Percentiles rank a stretch among this genome's conserved stretches.
Evolutionary conservation across 2,329 filamentous ascomycete genomes (phyloP).

Genomic region (Colletotrichum ledebouriae): DNA sequence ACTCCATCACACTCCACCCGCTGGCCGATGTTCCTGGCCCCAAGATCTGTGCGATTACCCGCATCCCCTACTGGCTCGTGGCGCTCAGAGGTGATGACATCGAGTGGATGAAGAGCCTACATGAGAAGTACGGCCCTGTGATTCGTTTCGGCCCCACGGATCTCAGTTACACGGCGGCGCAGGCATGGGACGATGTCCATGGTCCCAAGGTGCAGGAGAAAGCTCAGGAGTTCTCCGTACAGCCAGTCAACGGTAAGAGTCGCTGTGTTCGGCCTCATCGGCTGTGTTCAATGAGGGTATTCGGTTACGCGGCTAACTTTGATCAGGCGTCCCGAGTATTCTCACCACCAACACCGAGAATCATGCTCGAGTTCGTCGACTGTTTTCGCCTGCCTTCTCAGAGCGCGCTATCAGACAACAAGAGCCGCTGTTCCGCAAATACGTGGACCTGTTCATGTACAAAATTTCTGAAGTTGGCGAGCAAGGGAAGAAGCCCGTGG

Average conservation of each 20-base stretch:
- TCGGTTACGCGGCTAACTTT: background rate
- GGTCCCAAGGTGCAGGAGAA: constrained; percentile 40
- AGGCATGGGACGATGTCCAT: constrained; percentile 45
- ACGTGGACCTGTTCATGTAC: constrained; percentile 54
- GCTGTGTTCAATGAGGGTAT: fast-evolving
- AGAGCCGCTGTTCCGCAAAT: constrained; percentile 50
- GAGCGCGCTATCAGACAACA: constrained; percentile 44
- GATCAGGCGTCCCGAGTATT: constrained; percentile 40
- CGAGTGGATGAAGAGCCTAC: constrained; percentile 44
- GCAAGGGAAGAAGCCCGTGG: constrained; percentile 36
- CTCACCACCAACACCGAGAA: constrained; percentile 43
- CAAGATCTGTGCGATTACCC: constrained; percentile 42
- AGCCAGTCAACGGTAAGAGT: constrained; percentile 42
- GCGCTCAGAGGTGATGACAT: constrained; percentile 43
- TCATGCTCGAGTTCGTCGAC: constrained; percentile 42
- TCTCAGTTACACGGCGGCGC: constrained; percentile 43
- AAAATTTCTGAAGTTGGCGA: constrained; percentile 51
- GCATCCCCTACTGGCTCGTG: constrained; percentile 46
- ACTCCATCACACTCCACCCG: constrained; percentile 46
- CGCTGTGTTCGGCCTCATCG: no score
- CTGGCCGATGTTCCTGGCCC: constrained; percentile 45
- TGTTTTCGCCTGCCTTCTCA: constrained; percentile 45
- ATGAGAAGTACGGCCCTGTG: constrained; percentile 44
- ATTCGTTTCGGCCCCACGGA: constrained; percentile 44
- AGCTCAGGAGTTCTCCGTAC: constrained; percentile 41